phyloP scores from a whole-genome alignment of 768 basidiomycete genomes.

The Rhodocollybia butyracea region DNA sequence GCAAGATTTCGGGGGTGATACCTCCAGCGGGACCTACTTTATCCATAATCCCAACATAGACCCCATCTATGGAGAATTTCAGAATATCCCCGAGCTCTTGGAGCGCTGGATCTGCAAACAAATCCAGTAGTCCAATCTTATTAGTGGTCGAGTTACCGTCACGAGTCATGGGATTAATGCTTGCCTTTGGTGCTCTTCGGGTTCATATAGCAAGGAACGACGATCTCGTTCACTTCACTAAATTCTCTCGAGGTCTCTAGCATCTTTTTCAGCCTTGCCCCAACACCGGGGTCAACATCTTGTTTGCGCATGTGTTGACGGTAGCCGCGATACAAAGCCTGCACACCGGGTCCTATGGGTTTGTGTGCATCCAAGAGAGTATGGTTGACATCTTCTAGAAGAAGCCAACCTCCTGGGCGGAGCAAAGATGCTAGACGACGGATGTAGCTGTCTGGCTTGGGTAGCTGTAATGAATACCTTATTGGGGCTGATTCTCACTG shows the following conservation, averaged over 20 bases:
- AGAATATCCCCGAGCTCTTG: slow-evolving; percentile 3
- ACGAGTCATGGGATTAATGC: too few relatives aligned
- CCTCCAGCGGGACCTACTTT: not conserved
- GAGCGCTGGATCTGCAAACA: not conserved
- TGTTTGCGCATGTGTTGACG: not conserved
- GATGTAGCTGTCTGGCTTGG: not conserved
- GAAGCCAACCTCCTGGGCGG: slow-evolving; percentile 5
- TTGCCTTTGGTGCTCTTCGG: not conserved
- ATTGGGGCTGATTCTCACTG: not conserved
- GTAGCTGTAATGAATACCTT: not conserved
- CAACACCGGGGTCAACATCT: slow-evolving; percentile 1
- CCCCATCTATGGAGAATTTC: slow-evolving; percentile 3
- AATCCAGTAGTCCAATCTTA: not conserved
- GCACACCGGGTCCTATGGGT: not conserved
- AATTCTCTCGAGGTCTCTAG: not conserved
- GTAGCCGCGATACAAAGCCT: not conserved
- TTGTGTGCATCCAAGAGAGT: slow-evolving; percentile 2
- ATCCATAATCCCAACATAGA: not conserved
- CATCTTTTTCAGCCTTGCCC: not conserved
- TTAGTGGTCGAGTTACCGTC: not conserved
- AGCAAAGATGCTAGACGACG: not conserved
- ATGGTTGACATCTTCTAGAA: slow-evolving; percentile 3
- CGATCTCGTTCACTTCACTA: not conserved
- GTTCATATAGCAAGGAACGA: slow-evolving; percentile 6
- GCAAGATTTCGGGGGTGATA: not conserved